Base-by-base conservation (phyloP, 805 yeast species). In the Cyberlindnera petersonii region DNA sequence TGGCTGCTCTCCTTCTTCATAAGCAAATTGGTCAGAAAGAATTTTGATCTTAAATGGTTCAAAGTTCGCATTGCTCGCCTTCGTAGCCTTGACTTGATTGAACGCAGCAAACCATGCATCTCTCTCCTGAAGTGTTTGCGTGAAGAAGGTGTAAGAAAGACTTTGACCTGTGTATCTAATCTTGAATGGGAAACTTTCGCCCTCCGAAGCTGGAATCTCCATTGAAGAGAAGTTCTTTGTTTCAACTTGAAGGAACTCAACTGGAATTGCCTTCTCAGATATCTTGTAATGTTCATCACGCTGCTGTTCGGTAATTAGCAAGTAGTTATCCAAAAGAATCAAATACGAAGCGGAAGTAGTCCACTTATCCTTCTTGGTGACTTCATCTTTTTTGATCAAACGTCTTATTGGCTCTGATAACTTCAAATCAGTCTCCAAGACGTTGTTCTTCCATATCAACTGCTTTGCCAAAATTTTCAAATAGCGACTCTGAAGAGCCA, bases 271-370 rank as follows among this genome's bases (percentile, higher is more conserved):
- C 31, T 66, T 67, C 49, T 79, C 86, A 9, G 66, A 54, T 0
- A 79, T 69, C 46, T 68, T 69, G 32, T 55, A 68, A 14, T 48
- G 50, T 26, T 51, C 60, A 31, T 69, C 72, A 8, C 66, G 65
- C 3, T 72, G 58, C 33, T 68, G 69, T 28, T 86, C 81, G 1
- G 86, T 79, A 1, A 86, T 71, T 23, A 86, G 53, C 31, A 86
- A 60, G 49, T 70, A 84, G 52, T 86, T 84, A 54, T 86, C 95
- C 37, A 86, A 60, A 21, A 86, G 60, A 15, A 85, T 74, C 18
- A 83, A 50, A 1, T 66, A 60, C 0, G 71, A 64, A 7, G 66
- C 62, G 27, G 83, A 69, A 27, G 79, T 81, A 22, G 79, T 64
- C 65, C 79, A 75, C 50, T 78, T 63, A 34, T 82, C 93, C 42